A percentile compares a stretch with the other conserved stretches of the same genome.
Conservation (phyloP, 2,329 filamentous ascomycete species). For the Aspergillus brunneoviolaceus region DNA sequence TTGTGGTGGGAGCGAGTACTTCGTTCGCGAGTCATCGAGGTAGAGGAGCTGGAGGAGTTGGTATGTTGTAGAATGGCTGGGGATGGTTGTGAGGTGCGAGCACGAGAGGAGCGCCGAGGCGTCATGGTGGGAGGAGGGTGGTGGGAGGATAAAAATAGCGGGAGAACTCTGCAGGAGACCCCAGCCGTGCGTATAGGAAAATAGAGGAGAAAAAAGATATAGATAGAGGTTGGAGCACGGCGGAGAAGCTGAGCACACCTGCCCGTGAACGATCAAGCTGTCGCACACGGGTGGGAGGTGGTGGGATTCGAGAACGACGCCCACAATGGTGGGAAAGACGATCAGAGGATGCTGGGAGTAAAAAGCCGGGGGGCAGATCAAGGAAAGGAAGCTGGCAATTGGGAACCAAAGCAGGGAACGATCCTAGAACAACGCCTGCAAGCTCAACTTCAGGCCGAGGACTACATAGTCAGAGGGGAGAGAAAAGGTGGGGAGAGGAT, state of each 20-base stretch:
- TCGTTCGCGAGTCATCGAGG: conserved; percentile 74
- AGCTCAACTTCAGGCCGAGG: conserved; percentile 34
- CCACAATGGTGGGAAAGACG: conserved; percentile 16
- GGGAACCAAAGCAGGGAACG: conserved; percentile 16
- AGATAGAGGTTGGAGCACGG: background rate
- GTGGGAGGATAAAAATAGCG: conserved; percentile 7
- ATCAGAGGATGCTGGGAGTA: conserved; percentile 13
- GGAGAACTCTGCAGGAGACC: background rate
- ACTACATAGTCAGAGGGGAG: conserved; percentile 43
- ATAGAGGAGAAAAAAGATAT: conserved; percentile 2
- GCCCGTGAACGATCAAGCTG: conserved; percentile 21
- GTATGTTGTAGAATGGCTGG: conserved; percentile 72
- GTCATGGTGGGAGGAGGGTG: conserved; percentile 48
- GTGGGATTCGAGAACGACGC: conserved; percentile 21
- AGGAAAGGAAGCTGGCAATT: conserved; percentile 26
- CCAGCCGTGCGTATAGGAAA: conserved; percentile 6
- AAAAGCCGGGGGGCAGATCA: conserved; percentile 10
- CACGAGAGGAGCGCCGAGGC: conserved; percentile 87
- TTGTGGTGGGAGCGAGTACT: conserved; percentile 71
- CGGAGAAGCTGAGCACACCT: conserved; percentile 16
- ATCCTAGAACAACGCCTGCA: conserved; percentile 28
- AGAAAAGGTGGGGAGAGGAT: conserved; percentile 32
- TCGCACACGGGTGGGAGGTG: conserved; percentile 25
- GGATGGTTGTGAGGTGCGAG: conserved; percentile 71
- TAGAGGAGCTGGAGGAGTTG: conserved; percentile 70